Conservation (phyloP, 768 basidiomycete species). For the Sarcomyxa edulis region DNA sequence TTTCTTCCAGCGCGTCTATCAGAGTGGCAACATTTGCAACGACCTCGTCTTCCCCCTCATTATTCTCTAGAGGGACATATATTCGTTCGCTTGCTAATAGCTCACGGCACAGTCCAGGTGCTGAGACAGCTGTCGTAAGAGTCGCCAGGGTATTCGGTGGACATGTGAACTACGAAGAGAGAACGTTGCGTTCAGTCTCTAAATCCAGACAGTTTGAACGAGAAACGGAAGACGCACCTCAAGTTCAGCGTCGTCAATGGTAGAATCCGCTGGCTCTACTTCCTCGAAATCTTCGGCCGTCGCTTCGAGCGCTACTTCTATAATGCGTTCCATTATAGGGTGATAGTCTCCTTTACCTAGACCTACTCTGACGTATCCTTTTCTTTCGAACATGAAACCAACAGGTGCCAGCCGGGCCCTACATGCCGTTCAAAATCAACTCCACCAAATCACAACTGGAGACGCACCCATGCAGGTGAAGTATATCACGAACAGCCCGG, state of each 20-base stretch:
- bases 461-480: constrained; percentile 43
- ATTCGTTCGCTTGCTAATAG: constrained; percentile 45
- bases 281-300: constrained; percentile 44
- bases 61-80: constrained; percentile 45
- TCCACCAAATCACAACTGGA: neutral
- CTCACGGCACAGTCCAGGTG: constrained; percentile 18
- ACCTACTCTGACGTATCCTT: constrained; percentile 45
- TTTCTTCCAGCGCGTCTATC: constrained; percentile 47
- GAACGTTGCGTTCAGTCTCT: neutral
- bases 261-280: constrained; percentile 17
- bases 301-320: constrained; percentile 34
- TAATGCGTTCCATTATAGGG: constrained; percentile 24
- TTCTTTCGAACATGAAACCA: constrained; percentile 57
- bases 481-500: constrained; percentile 47
- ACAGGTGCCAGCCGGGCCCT: constrained; percentile 63
- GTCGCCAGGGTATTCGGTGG: constrained; percentile 31
- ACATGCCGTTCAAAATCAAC: constrained; percentile 2
- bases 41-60: constrained; percentile 28
- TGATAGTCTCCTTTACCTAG: constrained; percentile 26
- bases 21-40: constrained; percentile 36
- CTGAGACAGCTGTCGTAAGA: constrained; percentile 29
- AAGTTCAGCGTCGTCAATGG: constrained; percentile 1
- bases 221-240: constrained; percentile 14
- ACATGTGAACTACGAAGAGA: constrained; percentile 40
- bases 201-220: constrained; percentile 3